phyloP scores from a whole-genome alignment of 768 basidiomycete genomes.

The Mycena epipterygia region DNA sequence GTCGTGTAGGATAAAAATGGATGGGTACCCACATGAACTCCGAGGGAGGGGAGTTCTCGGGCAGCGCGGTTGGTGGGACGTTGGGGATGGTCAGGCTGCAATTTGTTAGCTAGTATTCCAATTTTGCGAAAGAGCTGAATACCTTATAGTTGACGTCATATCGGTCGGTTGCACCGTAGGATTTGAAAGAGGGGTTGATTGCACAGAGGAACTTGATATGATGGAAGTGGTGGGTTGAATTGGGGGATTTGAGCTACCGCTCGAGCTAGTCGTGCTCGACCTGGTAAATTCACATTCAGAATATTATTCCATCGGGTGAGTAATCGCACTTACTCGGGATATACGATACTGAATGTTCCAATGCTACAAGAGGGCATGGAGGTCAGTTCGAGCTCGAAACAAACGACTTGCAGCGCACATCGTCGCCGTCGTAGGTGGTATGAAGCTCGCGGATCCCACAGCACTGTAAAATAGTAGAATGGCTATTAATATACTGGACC shows the following conservation, averaged over 20 bases:
- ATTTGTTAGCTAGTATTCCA: neutral
- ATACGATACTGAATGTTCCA: conserved; percentile 1
- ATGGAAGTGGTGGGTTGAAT: neutral
- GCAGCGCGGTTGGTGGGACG: neutral
- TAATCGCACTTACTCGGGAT: conserved; percentile 4
- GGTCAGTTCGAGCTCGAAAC: neutral
- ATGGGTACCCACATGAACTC: conserved; percentile 2
- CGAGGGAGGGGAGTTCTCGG: neutral
- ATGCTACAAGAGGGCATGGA: neutral
- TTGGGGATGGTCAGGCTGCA: neutral
- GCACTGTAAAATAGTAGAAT: conserved; percentile 2
- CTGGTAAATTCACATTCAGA: neutral
- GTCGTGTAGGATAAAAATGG: too few species aligned
- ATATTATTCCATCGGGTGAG: neutral
- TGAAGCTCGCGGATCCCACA: neutral
- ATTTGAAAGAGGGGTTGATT: too few species aligned
- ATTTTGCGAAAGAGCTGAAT: neutral
- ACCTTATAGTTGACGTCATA: neutral
- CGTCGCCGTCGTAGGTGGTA: neutral
- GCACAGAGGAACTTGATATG: too few species aligned
- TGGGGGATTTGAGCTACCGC: neutral
- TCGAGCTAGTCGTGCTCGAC: neutral
- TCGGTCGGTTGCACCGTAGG: too few species aligned
- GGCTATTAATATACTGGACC: neutral
- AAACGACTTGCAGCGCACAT: neutral